Percentiles rank a stretch among this genome's conserved stretches.
These are phyloP conservation scores for Plasmodium knowlesi DNA, from an alignment of 169 alveolate species.

Conservation along the genomic window DNA sequence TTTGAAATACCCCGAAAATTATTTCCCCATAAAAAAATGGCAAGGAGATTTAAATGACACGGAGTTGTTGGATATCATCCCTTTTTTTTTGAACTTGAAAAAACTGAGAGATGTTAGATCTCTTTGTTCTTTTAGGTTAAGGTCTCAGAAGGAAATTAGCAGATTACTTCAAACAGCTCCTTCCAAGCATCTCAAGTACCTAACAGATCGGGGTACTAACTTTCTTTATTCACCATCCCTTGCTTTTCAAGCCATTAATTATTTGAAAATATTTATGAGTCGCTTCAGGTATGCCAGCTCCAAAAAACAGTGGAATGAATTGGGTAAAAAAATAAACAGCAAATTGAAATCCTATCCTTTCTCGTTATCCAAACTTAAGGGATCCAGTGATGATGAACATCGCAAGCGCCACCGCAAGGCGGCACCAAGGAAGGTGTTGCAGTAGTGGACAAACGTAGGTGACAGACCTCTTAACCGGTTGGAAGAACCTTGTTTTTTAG, in stretches of 20 bases:
- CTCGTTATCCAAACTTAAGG: slow-evolving; percentile 47
- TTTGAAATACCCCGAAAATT: slow-evolving; percentile 78
- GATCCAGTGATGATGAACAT: slow-evolving; percentile 66
- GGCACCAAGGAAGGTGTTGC: background rate
- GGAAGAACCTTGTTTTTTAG: background rate
- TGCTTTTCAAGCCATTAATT: slow-evolving; percentile 61
- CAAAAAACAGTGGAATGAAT: slow-evolving; percentile 68
- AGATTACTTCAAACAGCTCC: slow-evolving; percentile 12
- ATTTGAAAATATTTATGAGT: slow-evolving; percentile 53
- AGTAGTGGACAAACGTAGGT: background rate
- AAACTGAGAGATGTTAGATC: slow-evolving; percentile 80
- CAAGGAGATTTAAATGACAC: slow-evolving; percentile 82
- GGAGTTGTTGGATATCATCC: slow-evolving; percentile 83
- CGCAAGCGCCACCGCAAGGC: background rate
- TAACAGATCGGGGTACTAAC: background rate
- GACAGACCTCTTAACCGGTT: background rate
- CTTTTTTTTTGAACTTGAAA: slow-evolving; percentile 81
- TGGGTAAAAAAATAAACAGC: slow-evolving; percentile 46
- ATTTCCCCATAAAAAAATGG: slow-evolving; percentile 84
- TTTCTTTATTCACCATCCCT: slow-evolving; percentile 13
- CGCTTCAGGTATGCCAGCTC: slow-evolving; percentile 51
- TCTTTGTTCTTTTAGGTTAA: slow-evolving; percentile 58
- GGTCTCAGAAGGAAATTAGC: slow-evolving; percentile 57
- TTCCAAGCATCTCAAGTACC: slow-evolving; percentile 15
- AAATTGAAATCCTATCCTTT: slow-evolving; percentile 49